phyloP scores from a whole-genome alignment of 805 yeast genomes.

The Candida insectalens region DNA sequence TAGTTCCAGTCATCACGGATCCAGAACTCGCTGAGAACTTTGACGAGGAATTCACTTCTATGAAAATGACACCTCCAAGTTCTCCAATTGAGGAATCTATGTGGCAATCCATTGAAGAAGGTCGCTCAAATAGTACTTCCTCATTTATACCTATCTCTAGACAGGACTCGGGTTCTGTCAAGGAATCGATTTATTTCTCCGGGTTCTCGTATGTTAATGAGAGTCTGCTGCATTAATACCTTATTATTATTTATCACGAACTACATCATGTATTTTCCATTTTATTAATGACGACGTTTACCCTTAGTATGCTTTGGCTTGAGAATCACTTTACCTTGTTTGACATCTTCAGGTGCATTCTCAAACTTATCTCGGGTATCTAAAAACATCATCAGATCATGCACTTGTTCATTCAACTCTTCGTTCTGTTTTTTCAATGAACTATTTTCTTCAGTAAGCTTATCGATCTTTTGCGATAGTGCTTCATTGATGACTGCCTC shows the following conservation, averaged over 20 bases:
- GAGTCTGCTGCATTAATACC: slow-evolving; percentile 3
- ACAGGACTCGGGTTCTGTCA: slow-evolving; percentile 13
- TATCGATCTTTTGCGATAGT: slow-evolving; percentile 30
- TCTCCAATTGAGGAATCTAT: slow-evolving; percentile 21
- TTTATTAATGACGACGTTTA: too few species aligned
- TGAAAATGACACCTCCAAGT: slow-evolving; percentile 40
- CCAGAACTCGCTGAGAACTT: slow-evolving; percentile 82
- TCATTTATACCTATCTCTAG: slow-evolving; percentile 24
- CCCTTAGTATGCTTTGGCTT: slow-evolving; percentile 9
- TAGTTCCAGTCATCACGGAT: slow-evolving; percentile 72
- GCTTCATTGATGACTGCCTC: slow-evolving; percentile 36
- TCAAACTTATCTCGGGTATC: slow-evolving; percentile 67
- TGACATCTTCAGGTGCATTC: slow-evolving; percentile 61
- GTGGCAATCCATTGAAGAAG: slow-evolving; percentile 20
- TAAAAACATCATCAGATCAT: slow-evolving; percentile 72
- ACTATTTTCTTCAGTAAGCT: slow-evolving; percentile 23
- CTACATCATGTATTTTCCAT: background rate
- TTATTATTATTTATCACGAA: background rate
- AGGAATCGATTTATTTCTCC: slow-evolving; percentile 24
- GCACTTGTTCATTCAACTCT: slow-evolving; percentile 53
- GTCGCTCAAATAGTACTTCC: slow-evolving; percentile 22
- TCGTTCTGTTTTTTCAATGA: slow-evolving; percentile 29
- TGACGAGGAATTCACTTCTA: slow-evolving; percentile 66
- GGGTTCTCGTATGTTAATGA: slow-evolving; percentile 24
- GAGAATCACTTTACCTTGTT: slow-evolving; percentile 57